These are phyloP conservation scores for Quercus berberidifolia DNA, from an alignment of 306 rosid genomes.

Conservation along the genomic window DNA sequence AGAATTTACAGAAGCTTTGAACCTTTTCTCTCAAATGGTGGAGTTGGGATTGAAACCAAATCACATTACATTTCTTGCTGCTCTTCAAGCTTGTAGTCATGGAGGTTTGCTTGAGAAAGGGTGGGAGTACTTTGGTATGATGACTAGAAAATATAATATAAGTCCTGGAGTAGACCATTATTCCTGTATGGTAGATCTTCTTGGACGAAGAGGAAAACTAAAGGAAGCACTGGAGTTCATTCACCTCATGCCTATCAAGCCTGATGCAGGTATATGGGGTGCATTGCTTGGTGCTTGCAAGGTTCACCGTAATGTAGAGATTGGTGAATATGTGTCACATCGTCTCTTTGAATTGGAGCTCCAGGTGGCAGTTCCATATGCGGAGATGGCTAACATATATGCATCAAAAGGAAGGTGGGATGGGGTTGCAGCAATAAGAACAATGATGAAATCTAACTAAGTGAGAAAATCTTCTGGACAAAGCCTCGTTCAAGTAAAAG, in stretches of 20 bases:
- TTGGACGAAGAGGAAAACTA: slow-evolving; percentile 53
- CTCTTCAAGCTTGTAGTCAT: slow-evolving; percentile 74
- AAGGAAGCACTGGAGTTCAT: slow-evolving; percentile 59
- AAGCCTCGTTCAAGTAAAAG: slow-evolving; percentile 54
- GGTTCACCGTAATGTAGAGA: slow-evolving; percentile 43
- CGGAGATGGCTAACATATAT: slow-evolving; percentile 66
- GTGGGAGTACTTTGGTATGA: slow-evolving; percentile 44
- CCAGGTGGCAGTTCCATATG: slow-evolving; percentile 42
- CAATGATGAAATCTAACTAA: slow-evolving; percentile 46
- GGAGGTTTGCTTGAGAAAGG: slow-evolving; percentile 71
- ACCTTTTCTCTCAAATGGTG: slow-evolving; percentile 43
- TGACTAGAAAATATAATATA: slow-evolving; percentile 37
- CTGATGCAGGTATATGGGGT: slow-evolving; percentile 70
- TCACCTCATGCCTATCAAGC: slow-evolving; percentile 44
- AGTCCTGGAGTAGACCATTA: slow-evolving; percentile 61
- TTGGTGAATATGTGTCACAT: slow-evolving; percentile 39
- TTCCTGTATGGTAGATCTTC: slow-evolving; percentile 63
- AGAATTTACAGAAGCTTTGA: slow-evolving; percentile 51
- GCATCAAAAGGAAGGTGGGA: slow-evolving; percentile 69
- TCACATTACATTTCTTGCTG: slow-evolving; percentile 59
- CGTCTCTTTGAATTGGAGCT: slow-evolving; percentile 52
- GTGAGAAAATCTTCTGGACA: slow-evolving; percentile 59
- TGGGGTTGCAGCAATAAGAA: slow-evolving; percentile 52
- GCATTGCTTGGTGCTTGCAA: slow-evolving; percentile 65
- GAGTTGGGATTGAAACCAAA: slow-evolving; percentile 52